Evolutionary conservation across 805 yeast genomes (phyloP), one percentile per base, ranked within the genome.

Genomic region (Debaryomyces maramus): DNA sequence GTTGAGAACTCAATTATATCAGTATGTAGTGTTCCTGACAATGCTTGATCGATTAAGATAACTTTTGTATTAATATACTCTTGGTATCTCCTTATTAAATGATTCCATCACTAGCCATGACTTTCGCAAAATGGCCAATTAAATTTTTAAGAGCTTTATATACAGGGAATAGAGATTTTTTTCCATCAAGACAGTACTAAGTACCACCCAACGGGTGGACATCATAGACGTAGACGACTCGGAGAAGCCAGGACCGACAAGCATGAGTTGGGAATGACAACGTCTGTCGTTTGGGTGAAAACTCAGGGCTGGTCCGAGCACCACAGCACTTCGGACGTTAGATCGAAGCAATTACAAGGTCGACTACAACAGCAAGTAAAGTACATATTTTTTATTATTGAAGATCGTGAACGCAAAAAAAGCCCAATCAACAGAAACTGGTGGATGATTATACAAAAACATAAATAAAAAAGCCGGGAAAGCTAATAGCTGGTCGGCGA

Each of bases 51-150:
- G 28, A n/a, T 24, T 24, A 29, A 14, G 32, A 29, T 29, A 17
- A 29, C 10, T 29, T 14, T 16, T 24, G 13, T 24, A 24, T n/a
- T 24, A 24, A 24, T 13, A n/a, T 10, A 24, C 28, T 10, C 13
- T 24, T 24, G 11, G 28, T 24, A 14, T n/a, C 40, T 37, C 40
- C 40, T 24, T 37, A 31, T 19, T 29, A 31, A 30, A 10, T 30
- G 33, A 30, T 30, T 21, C 35, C 29, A 14, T 21, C 32, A 16
- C 27, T 32, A 32, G 8, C 28, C 28, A 24, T 24, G 28, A 24
- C 3, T 24, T 22, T 24, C 28, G 28, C 28, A 24, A 24, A n/a
- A 32, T 36, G 44, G 40, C 44, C 44, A 40, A 40, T 40, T 33
- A 40, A 39, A 39, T 33, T 17, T 34, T 39, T 34, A 36, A n/a